Percentiles rank a stretch among this genome's conserved stretches.
phyloP scores from a whole-genome alignment of 192 early-diverging fungal species.

The Geosiphon pyriformis region DNA sequence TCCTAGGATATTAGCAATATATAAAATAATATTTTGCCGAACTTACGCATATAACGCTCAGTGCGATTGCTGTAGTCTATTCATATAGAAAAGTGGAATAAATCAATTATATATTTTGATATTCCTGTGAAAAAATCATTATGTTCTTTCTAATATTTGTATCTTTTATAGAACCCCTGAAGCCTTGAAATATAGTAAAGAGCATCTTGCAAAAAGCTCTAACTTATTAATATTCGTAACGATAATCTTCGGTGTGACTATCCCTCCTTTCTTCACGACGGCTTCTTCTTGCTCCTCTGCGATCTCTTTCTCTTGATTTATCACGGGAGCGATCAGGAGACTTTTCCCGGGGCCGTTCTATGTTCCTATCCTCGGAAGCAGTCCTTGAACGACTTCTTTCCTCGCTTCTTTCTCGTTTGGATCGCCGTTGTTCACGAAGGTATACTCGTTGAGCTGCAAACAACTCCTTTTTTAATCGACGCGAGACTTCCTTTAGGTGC shows the following conservation, averaged over 20 bases:
- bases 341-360: background rate
- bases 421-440: constrained; percentile 45
- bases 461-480: constrained; percentile 72
- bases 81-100: too few relatives aligned
- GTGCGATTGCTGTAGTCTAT: too few relatives aligned
- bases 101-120: too few relatives aligned
- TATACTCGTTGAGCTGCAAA: constrained; percentile 68
- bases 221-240: constrained; percentile 9
- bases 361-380: constrained; percentile 1
- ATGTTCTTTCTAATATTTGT: too few relatives aligned
- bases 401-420: constrained; percentile 34
- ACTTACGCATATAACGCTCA: too few relatives aligned
- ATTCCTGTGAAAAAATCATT: too few relatives aligned
- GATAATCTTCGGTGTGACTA: constrained; percentile 10
- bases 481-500: constrained; percentile 89
- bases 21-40: too few relatives aligned
- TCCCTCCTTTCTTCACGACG: constrained; percentile 16
- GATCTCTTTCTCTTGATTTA: constrained; percentile 1
- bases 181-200: too few relatives aligned
- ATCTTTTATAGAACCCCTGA: too few relatives aligned
- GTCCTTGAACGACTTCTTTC: constrained; percentile 24
- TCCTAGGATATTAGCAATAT: too few relatives aligned
- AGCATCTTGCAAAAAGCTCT: too few relatives aligned
- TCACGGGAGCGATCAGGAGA: background rate
- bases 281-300: constrained; percentile 1